phyloP scores from a whole-genome alignment of 2,329 filamentous ascomycete genomes.

The Lecanicillium sp. region DNA sequence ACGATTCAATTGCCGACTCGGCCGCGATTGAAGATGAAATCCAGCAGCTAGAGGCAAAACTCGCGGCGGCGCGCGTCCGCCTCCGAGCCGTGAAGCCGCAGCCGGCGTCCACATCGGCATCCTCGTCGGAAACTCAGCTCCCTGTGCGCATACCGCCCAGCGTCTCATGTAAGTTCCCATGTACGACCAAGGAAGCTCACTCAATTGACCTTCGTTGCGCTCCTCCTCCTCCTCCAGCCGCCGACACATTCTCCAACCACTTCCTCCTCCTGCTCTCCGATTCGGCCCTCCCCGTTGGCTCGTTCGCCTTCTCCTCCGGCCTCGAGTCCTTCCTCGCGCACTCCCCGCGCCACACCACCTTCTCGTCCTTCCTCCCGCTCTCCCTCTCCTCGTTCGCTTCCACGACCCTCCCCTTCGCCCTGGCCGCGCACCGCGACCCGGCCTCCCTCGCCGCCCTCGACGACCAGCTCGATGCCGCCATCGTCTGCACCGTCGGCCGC shows the following conservation, averaged over 20 bases:
- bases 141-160: constrained; percentile 5
- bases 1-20: constrained; percentile 18
- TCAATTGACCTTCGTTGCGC: neutral
- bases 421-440: constrained; percentile 58
- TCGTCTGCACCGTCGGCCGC: constrained; percentile 72
- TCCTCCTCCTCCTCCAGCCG: constrained; percentile 3
- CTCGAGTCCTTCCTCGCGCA: constrained; percentile 79
- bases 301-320: constrained; percentile 81
- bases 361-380: constrained; percentile 61
- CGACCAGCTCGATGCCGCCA: constrained; percentile 69
- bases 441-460: constrained; percentile 52
- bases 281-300: constrained; percentile 74
- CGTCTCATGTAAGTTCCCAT: constrained; percentile 18
- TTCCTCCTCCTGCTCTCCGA: constrained; percentile 73
- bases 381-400: constrained; percentile 66
- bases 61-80: constrained; percentile 40
- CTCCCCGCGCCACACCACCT: constrained; percentile 38
- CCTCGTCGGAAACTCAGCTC: neutral
- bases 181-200: neutral
- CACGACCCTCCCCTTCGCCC: constrained; percentile 68
- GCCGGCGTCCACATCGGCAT: constrained; percentile 6
- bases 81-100: constrained; percentile 28
- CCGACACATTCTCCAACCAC: constrained; percentile 37
- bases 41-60: constrained; percentile 47
- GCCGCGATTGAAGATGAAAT: constrained; percentile 48